phyloP scores from a whole-genome alignment of 2,329 filamentous ascomycete genomes.

The Gliomastix tumulicola region DNA sequence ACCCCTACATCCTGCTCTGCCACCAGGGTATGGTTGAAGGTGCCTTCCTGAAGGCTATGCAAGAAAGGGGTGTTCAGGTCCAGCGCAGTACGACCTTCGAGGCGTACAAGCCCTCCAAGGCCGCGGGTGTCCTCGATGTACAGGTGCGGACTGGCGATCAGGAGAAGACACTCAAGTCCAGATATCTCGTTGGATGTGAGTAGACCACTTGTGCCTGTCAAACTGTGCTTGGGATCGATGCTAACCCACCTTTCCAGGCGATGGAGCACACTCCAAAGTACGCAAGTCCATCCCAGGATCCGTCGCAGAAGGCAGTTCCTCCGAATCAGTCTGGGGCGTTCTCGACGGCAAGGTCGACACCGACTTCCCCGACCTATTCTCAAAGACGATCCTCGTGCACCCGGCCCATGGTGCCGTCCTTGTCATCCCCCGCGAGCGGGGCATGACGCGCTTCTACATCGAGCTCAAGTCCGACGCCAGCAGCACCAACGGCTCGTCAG shows the following conservation, averaged over 20 bases:
- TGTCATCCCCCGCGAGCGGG: slow-evolving; percentile 67
- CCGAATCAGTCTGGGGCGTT: slow-evolving; percentile 59
- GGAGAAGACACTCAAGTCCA: slow-evolving; percentile 42
- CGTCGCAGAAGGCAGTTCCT: slow-evolving; percentile 48
- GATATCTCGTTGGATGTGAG: slow-evolving; percentile 66
- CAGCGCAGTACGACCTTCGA: slow-evolving; percentile 58
- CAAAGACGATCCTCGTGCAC: slow-evolving; percentile 63
- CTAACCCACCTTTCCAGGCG: too few relatives aligned
- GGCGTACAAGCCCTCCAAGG: too few relatives aligned
- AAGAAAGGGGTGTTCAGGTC: slow-evolving; percentile 55
- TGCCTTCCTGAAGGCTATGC: slow-evolving; percentile 62
- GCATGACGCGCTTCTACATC: slow-evolving; percentile 61
- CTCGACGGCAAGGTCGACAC: slow-evolving; percentile 65
- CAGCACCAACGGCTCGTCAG: slow-evolving; percentile 25
- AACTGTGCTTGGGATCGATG: too few relatives aligned
- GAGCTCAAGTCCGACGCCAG: slow-evolving; percentile 41
- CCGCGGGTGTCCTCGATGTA: slow-evolving; percentile 18
- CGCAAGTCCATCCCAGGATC: slow-evolving; percentile 54
- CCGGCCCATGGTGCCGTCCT: slow-evolving; percentile 62
- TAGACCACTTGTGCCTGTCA: too few relatives aligned
- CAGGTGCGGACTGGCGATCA: too few relatives aligned
- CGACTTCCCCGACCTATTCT: slow-evolving; percentile 70
- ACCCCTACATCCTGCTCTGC: slow-evolving; percentile 50
- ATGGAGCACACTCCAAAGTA: slow-evolving; percentile 66
- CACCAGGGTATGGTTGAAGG: slow-evolving; percentile 74